phyloP scores from a whole-genome alignment of 106 monocot species.

The Dioscorea alata region DNA sequence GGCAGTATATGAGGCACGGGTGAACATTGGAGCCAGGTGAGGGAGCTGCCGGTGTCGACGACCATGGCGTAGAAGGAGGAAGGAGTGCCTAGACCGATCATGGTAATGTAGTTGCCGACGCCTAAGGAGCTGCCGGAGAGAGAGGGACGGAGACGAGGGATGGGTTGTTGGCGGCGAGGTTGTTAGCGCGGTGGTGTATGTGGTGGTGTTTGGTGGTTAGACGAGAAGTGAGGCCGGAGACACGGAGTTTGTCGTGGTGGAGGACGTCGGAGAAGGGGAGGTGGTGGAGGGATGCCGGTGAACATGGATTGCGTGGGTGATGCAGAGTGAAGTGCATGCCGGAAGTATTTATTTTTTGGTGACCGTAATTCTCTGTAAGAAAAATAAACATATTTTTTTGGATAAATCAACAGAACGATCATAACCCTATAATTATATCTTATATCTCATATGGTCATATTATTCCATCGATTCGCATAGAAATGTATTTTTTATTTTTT shows the following conservation, averaged over 20 bases:
- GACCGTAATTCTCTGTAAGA: conserved; percentile 7
- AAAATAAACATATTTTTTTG: no score
- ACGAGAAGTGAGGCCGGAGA: conserved; percentile 35
- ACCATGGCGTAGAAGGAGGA: conserved; percentile 48
- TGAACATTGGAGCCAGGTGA: conserved; percentile 85
- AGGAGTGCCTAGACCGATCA: conserved; percentile 67
- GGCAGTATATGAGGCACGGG: conserved; percentile 61
- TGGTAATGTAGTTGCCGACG: conserved; percentile 73
- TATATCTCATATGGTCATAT: no score
- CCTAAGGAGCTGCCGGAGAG: conserved; percentile 27
- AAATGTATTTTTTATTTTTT: no score
- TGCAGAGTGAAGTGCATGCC: conserved; percentile 57
- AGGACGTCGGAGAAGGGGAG: conserved; percentile 41
- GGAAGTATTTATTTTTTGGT: conserved; percentile 28
- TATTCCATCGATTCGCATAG: no score
- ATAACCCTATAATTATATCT: no score
- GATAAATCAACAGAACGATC: no score
- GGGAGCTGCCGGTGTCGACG: conserved; percentile 90
- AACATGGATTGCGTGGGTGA: conserved; percentile 52
- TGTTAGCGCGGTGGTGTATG: background rate
- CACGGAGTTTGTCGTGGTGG: conserved; percentile 50
- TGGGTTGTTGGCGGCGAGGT: background rate
- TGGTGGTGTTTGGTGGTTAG: conserved; percentile 5
- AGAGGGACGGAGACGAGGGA: conserved; percentile 23
- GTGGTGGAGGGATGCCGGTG: conserved; percentile 25